Percentiles rank a stretch among this genome's conserved stretches.
phyloP scores from a whole-genome alignment of 306 rosid species.

The Ormosia emarginata region DNA sequence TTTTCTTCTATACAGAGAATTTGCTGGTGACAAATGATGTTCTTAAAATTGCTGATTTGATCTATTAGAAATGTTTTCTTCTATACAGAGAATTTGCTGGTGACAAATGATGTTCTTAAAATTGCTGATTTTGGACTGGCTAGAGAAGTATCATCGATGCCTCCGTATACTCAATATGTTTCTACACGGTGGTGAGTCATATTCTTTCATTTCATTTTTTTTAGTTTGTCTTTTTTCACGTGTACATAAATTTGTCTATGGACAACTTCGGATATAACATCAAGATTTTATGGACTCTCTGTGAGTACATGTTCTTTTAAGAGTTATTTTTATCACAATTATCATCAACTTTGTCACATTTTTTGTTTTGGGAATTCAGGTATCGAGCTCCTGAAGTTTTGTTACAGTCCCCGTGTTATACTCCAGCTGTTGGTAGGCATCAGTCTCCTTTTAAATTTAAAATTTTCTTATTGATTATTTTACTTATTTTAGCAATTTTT shows the following conservation, averaged over 20 bases:
- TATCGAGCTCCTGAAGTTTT: constrained; percentile 91
- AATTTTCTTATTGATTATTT: neutral
- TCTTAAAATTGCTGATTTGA: constrained; percentile 79
- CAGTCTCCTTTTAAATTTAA: constrained; percentile 1
- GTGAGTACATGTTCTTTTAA: neutral
- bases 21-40: constrained; percentile 74
- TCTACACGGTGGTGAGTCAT: constrained; percentile 87
- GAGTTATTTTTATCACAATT: neutral
- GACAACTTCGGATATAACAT: neutral
- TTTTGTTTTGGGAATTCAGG: constrained; percentile 42
- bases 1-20: constrained; percentile 51
- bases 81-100: constrained; percentile 74
- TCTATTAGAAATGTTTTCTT: constrained; percentile 5
- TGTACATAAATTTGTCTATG: neutral
- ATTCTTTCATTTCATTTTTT: constrained; percentile 4
- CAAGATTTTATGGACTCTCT: neutral
- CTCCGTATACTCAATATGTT: constrained; percentile 92
- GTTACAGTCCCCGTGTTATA: constrained; percentile 63
- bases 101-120: constrained; percentile 67
- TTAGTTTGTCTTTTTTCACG: neutral
- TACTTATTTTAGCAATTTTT: neutral
- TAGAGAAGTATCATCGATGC: constrained; percentile 78
- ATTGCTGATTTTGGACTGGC: constrained; percentile 92
- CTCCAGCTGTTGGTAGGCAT: constrained; percentile 82
- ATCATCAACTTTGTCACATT: neutral